Evolutionary conservation across 305 asterid species (phyloP).

Genomic region (Rubia peregrina): DNA sequence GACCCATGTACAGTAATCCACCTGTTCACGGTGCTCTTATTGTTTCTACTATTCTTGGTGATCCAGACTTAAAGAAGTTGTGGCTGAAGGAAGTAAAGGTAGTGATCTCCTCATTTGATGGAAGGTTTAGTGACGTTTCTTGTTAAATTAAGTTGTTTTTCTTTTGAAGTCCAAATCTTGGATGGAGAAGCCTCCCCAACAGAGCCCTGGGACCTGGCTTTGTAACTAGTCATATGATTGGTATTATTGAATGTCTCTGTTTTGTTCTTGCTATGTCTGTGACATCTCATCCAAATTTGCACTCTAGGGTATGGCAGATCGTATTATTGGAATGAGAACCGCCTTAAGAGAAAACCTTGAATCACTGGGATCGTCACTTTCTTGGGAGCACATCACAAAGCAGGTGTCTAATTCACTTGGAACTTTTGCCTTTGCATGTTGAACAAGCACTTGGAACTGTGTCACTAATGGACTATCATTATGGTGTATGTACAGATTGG

Average conservation of each 20-base stretch:
- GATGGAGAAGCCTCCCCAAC: not conserved
- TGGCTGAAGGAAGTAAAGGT: conserved; percentile 98
- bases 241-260: not conserved
- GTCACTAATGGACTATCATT: not conserved
- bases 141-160: too few relatives aligned
- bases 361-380: conserved; percentile 72
- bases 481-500: conserved; percentile 55
- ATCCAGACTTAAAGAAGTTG: conserved; percentile 63
- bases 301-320: conserved; percentile 91
- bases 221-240: not conserved
- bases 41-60: conserved; percentile 77
- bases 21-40: conserved; percentile 92
- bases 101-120: conserved; percentile 7
- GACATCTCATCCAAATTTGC: not conserved
- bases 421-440: conserved; percentile 1
- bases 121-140: not conserved
- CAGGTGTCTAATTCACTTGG: conserved; percentile 43
- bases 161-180: not conserved
- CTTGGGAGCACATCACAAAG: conserved; percentile 96
- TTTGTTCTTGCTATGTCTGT: not conserved
- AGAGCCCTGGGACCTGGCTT: not conserved
- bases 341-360: conserved; percentile 72
- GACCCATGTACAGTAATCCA: conserved; percentile 99
- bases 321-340: conserved; percentile 89
- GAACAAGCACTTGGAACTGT: not conserved